phyloP scores from a whole-genome alignment of 2,329 filamentous ascomycete species.

The Cercospora zeina region DNA sequence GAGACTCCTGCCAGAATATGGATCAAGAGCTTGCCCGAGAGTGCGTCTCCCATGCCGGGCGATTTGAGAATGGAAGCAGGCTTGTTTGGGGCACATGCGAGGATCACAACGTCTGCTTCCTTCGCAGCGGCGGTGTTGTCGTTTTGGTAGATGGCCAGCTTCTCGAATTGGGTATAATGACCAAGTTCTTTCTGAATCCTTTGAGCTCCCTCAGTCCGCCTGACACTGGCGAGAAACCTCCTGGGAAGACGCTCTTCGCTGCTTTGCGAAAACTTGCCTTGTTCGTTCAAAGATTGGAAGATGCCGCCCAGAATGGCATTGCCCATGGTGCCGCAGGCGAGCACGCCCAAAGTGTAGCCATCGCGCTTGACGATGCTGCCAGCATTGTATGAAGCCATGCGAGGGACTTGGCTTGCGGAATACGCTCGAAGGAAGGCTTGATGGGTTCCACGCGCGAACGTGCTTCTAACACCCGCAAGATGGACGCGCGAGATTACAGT shows the following conservation, averaged over 20 bases:
- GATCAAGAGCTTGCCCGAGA: constrained; percentile 77
- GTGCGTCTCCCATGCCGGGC: constrained; percentile 68
- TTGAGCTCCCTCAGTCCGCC: constrained; percentile 65
- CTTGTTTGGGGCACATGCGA: constrained; percentile 79
- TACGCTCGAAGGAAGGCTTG: neutral
- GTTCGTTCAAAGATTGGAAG: constrained; percentile 64
- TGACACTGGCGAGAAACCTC: constrained; percentile 79
- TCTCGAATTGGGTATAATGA: constrained; percentile 55
- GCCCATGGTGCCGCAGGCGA: constrained; percentile 87
- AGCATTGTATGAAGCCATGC: neutral
- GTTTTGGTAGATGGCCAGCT: constrained; percentile 67
- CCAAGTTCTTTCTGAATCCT: constrained; percentile 66
- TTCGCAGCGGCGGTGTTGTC: constrained; percentile 68
- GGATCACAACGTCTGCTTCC: constrained; percentile 70
- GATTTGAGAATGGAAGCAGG: constrained; percentile 67
- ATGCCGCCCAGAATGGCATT: constrained; percentile 82
- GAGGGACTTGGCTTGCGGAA: neutral
- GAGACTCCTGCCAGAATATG: constrained; percentile 78
- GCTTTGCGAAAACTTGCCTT: constrained; percentile 32
- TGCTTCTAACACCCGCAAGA: neutral
- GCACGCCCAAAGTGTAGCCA: constrained; percentile 70
- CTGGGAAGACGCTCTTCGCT: constrained; percentile 56
- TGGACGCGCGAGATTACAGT: neutral
- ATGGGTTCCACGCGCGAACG: neutral
- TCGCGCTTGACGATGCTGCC: neutral